Percentiles rank a stretch among this genome's conserved stretches.
Conservation (phyloP, 164 flowering plant species). For the Cinnamomum micranthum region DNA sequence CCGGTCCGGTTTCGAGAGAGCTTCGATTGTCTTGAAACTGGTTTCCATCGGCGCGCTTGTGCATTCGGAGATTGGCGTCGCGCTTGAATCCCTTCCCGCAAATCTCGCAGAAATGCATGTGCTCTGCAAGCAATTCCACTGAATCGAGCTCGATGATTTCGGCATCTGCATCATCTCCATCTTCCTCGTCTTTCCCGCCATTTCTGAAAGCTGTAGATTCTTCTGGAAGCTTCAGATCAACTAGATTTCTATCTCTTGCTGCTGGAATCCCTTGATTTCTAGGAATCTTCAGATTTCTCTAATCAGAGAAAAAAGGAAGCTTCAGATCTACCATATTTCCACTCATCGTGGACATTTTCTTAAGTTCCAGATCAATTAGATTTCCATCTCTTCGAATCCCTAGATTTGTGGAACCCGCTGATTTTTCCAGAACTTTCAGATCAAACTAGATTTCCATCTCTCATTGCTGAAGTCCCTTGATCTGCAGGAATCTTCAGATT, state of each 20-base stretch:
- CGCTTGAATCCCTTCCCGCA: slow-evolving; percentile 93
- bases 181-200: not conserved
- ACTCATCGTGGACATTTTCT: no score
- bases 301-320: not conserved
- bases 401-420: no score
- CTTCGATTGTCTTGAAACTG: slow-evolving; percentile 64
- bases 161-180: slow-evolving; percentile 14
- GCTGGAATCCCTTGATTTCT: not conserved
- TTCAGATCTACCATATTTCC: not conserved
- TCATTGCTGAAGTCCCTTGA: not conserved
- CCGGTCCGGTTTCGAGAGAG: slow-evolving; percentile 53
- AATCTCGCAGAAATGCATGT: slow-evolving; percentile 63
- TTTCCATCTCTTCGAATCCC: no score
- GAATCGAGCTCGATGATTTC: slow-evolving; percentile 71
- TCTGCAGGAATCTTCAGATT: not conserved
- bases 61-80: slow-evolving; percentile 87
- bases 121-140: slow-evolving; percentile 67
- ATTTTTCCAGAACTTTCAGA: not conserved
- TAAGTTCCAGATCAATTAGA: no score
- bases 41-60: slow-evolving; percentile 86
- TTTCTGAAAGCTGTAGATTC: not conserved
- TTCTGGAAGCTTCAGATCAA: not conserved
- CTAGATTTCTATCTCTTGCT: not conserved
- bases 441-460: not conserved
- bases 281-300: not conserved